Conservation (phyloP, 2,329 filamentous ascomycete genomes). For the Pseudopithomyces chartarum region DNA sequence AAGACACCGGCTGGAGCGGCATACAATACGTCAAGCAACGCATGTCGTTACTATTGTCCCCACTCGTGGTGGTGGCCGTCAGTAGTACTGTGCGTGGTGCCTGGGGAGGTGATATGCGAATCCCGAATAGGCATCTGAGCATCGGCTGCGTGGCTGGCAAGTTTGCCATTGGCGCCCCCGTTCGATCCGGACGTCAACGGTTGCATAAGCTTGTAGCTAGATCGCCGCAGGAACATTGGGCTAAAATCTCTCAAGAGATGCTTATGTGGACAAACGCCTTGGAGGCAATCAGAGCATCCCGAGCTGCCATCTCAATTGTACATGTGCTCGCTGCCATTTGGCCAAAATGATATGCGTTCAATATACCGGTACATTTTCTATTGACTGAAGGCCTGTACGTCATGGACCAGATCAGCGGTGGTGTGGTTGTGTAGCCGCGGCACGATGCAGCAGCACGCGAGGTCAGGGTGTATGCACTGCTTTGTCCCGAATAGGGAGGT, state of each 20-base stretch:
- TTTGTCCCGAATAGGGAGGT: not conserved
- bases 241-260: no score
- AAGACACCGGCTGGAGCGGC: not conserved
- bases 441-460: not conserved
- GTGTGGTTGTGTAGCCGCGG: not conserved
- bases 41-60: not conserved
- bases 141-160: no score
- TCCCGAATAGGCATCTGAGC: slow-evolving; percentile 3
- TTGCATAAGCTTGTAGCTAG: not conserved
- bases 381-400: no score
- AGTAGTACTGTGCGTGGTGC: not conserved
- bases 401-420: not conserved
- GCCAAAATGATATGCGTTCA: no score
- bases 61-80: not conserved
- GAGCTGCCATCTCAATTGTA: no score
- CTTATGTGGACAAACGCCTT: no score
- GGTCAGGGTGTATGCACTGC: not conserved
- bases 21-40: not conserved
- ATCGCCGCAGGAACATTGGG: not conserved
- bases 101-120: not conserved
- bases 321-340: no score
- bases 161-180: not conserved
- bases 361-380: no score
- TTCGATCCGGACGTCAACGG: not conserved
- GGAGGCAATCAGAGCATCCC: no score